Evolutionary conservation across 2,329 filamentous ascomycete species (phyloP).

Genomic region (Sclerotinia subarctica): DNA sequence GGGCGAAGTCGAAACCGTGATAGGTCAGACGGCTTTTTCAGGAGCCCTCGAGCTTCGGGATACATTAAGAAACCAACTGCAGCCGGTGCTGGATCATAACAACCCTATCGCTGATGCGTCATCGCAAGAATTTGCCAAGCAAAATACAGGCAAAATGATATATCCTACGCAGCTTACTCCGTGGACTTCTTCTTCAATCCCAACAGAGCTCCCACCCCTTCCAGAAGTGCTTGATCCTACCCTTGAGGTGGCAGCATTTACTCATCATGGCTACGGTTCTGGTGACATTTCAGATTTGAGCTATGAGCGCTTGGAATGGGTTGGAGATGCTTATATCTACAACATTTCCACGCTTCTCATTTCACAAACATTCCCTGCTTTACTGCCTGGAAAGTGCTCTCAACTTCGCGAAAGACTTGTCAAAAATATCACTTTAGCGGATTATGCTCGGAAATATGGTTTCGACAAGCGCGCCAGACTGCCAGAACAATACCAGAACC

Average conservation of each 20-base stretch:
- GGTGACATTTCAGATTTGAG: constrained; percentile 35
- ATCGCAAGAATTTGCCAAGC: background rate
- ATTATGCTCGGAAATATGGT: constrained; percentile 67
- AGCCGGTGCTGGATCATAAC: background rate
- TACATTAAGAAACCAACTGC: constrained; percentile 22
- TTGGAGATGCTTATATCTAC: constrained; percentile 85
- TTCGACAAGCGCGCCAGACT: constrained; percentile 63
- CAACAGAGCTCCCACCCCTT: constrained; percentile 51
- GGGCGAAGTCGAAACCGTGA: constrained; percentile 22
- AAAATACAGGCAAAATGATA: constrained; percentile 6
- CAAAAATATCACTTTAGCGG: constrained; percentile 73
- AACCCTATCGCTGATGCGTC: background rate
- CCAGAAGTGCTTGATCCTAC: constrained; percentile 58
- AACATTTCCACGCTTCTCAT: constrained; percentile 73
- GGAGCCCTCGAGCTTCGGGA: constrained; percentile 29
- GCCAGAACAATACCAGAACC: constrained; percentile 38
- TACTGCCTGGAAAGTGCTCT: constrained; percentile 66
- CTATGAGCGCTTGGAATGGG: constrained; percentile 84
- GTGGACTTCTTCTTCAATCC: constrained; percentile 52
- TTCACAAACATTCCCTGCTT: constrained; percentile 63
- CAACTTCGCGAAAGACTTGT: constrained; percentile 76
- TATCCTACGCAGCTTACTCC: constrained; percentile 39
- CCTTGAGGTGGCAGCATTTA: constrained; percentile 63
- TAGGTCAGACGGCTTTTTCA: constrained; percentile 28
- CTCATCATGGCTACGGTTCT: constrained; percentile 47